Evolutionary conservation across 805 yeast species (phyloP).

Genomic region (Saturnispora silvae): DNA sequence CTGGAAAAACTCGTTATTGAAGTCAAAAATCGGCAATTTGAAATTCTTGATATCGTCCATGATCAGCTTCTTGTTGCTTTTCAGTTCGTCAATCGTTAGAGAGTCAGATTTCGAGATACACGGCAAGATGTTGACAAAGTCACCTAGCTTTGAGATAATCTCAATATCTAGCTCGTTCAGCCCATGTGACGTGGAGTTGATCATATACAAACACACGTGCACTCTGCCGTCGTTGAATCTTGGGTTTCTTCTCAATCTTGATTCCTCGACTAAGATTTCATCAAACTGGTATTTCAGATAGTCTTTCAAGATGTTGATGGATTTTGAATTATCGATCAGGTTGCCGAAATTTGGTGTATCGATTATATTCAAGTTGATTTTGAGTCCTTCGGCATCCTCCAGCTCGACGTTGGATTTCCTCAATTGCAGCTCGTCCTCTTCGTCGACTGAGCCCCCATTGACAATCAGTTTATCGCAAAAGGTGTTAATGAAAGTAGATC

Average conservation of each 20-base stretch:
- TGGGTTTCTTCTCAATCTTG: slow-evolving; percentile 75
- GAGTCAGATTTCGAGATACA: slow-evolving; percentile 75
- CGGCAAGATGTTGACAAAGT: slow-evolving; percentile 74
- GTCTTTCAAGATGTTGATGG: slow-evolving; percentile 63
- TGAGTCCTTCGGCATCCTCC: slow-evolving; percentile 79
- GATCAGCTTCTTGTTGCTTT: slow-evolving; percentile 61
- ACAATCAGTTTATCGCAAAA: slow-evolving; percentile 80
- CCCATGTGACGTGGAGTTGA: slow-evolving; percentile 58
- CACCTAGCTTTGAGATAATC: slow-evolving; percentile 57
- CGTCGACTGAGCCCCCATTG: slow-evolving; percentile 15
- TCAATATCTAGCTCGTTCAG: slow-evolving; percentile 62
- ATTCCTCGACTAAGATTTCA: slow-evolving; percentile 70
- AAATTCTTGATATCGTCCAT: slow-evolving; percentile 65
- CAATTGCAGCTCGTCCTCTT: slow-evolving; percentile 46
- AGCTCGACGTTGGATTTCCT: slow-evolving; percentile 76
- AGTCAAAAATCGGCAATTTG: slow-evolving; percentile 68
- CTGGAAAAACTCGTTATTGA: slow-evolving; percentile 46
- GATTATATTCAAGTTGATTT: slow-evolving; percentile 62
- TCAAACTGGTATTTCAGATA: slow-evolving; percentile 75
- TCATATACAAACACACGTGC: slow-evolving; percentile 68
- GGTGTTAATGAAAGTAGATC: slow-evolving; percentile 88
- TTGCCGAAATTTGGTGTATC: slow-evolving; percentile 84
- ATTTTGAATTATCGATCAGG: slow-evolving; percentile 54
- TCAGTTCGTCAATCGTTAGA: slow-evolving; percentile 58
- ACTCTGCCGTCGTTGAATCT: slow-evolving; percentile 77